Evolutionary conservation across 1,139 yeast genomes (phyloP).

Genomic region (Pichia inconspicua): DNA sequence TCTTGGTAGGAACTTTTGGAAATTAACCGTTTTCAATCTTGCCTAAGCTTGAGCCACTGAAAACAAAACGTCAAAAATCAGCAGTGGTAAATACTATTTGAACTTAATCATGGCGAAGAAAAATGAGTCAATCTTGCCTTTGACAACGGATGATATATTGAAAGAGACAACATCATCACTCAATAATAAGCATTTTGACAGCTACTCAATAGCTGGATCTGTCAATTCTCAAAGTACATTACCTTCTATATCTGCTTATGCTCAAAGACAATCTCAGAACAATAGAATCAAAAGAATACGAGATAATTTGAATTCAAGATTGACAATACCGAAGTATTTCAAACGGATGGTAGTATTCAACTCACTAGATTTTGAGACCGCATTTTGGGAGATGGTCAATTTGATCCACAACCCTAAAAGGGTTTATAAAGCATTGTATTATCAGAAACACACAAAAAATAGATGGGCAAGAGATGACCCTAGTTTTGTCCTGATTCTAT

Average conservation of each 20-base stretch:
- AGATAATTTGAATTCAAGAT: slow-evolving; percentile 18
- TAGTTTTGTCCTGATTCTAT: slow-evolving; percentile 66
- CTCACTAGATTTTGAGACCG: slow-evolving; percentile 84
- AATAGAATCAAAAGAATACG: slow-evolving; percentile 18
- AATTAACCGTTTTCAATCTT: no score
- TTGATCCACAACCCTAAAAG: slow-evolving; percentile 68
- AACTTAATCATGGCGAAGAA: slow-evolving; percentile 5
- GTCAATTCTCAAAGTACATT: slow-evolving; percentile 23
- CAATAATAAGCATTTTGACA: slow-evolving; percentile 5
- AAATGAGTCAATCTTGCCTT: slow-evolving; percentile 11
- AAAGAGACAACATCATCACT: slow-evolving; percentile 2
- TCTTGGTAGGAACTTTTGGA: no score
- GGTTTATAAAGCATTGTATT: slow-evolving; percentile 74
- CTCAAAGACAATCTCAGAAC: slow-evolving; percentile 22
- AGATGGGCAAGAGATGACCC: slow-evolving; percentile 90
- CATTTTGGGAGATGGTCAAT: slow-evolving; percentile 82
- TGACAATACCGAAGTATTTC: slow-evolving; percentile 34
- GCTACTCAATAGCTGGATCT: slow-evolving; percentile 21
- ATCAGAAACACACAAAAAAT: slow-evolving; percentile 63
- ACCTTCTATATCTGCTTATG: slow-evolving; percentile 22
- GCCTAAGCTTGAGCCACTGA: no score
- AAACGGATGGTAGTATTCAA: slow-evolving; percentile 61
- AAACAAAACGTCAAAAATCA: no score
- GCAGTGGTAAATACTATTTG: no score
- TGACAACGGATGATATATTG: slow-evolving; percentile 16